Conservation (phyloP, 1,284 basidiomycete species). For the Fomitopsis pinicola region DNA sequence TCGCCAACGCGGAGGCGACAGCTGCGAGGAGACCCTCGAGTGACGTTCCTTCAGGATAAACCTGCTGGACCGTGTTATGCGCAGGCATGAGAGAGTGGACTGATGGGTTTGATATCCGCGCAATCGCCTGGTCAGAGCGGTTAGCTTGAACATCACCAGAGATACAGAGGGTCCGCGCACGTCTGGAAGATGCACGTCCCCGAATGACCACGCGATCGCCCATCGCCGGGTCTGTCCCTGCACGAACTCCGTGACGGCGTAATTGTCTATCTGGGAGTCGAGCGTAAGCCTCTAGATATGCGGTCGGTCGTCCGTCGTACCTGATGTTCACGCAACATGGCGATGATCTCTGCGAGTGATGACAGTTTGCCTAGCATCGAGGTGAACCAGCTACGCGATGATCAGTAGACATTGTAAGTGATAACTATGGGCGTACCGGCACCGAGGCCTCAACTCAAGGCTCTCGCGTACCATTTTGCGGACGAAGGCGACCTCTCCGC, state of each 20-base stretch:
- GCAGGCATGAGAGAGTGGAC: slow-evolving; percentile 49
- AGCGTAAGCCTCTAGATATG: background rate
- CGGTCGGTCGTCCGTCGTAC: slow-evolving; percentile 30
- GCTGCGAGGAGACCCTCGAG: slow-evolving; percentile 10
- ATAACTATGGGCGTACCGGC: slow-evolving; percentile 37
- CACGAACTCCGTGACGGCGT: slow-evolving; percentile 76
- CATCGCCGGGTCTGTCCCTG: slow-evolving; percentile 88
- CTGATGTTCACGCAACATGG: slow-evolving; percentile 44
- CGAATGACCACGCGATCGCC: slow-evolving; percentile 85
- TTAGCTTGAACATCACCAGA: slow-evolving; percentile 2
- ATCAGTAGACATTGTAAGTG: no score
- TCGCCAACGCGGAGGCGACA: slow-evolving; percentile 28
- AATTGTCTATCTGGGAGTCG: slow-evolving; percentile 70
- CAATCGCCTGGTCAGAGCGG: slow-evolving; percentile 34
- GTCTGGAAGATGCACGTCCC: slow-evolving; percentile 62
- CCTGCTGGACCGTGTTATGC: slow-evolving; percentile 48
- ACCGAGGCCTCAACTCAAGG: slow-evolving; percentile 33
- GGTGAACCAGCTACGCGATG: slow-evolving; percentile 75
- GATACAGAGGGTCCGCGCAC: slow-evolving; percentile 42
- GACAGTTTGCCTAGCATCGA: slow-evolving; percentile 87
- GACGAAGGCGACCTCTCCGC: slow-evolving; percentile 85
- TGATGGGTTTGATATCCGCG: slow-evolving; percentile 42
- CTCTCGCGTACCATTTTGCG: slow-evolving; percentile 67
- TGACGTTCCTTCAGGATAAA: slow-evolving; percentile 23
- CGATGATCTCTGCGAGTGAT: slow-evolving; percentile 63